Percentiles rank a stretch among this genome's conserved stretches.
Evolutionary conservation across 1,284 basidiomycete species (phyloP).

Genomic region (Moniliophthora roreri): DNA sequence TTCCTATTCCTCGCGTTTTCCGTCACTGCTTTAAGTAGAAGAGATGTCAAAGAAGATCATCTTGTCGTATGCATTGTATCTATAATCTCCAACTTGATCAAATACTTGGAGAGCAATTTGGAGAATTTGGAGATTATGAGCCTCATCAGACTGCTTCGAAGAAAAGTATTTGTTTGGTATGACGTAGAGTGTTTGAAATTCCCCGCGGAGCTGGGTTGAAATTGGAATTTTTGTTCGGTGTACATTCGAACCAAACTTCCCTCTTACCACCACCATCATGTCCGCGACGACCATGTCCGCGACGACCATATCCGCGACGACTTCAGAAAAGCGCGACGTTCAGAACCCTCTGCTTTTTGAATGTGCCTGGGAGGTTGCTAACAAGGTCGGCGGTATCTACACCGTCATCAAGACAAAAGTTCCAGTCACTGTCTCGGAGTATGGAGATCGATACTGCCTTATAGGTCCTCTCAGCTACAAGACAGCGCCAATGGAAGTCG

Average conservation of each 20-base stretch:
- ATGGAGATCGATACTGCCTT: conserved; percentile 88
- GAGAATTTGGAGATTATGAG: no score
- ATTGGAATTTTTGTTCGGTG: neutral
- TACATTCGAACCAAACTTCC: neutral
- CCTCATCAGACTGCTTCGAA: no score
- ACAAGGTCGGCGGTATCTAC: conserved; percentile 99
- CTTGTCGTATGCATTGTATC: no score
- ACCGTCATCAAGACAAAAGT: conserved; percentile 99
- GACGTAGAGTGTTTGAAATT: no score
- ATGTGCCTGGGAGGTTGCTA: conserved; percentile 93
- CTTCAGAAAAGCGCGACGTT: conserved; percentile 62
- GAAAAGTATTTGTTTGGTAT: no score
- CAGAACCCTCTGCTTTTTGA: conserved; percentile 83
- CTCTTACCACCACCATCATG: conserved; percentile 14
- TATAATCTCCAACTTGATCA: no score
- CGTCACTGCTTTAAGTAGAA: no score
- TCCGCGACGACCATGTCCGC: neutral
- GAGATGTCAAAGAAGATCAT: no score
- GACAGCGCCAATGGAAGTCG: conserved; percentile 98
- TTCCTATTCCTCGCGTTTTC: no score
- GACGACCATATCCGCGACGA: conserved; percentile 10
- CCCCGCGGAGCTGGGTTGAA: no score
- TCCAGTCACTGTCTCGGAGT: conserved; percentile 94
- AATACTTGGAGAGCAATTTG: no score
- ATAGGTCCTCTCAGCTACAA: conserved; percentile 97